Conservation (phyloP, 108 stramenopile genomes). For the Asterionellopsis glacialis region DNA sequence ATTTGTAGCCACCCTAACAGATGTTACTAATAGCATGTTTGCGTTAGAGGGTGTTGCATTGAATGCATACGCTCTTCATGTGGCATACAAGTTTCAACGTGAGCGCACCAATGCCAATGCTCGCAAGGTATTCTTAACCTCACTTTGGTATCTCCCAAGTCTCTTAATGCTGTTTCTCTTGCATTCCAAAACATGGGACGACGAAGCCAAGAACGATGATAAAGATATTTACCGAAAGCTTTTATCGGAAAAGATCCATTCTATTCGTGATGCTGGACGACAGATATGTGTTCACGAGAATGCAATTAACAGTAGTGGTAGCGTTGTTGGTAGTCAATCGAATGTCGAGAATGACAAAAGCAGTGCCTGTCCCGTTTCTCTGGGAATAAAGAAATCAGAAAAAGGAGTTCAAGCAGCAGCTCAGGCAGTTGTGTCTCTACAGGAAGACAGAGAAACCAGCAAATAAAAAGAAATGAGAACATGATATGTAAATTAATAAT, state of each 20-base stretch:
- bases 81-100: constrained; percentile 71
- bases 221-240: constrained; percentile 31
- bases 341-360: not conserved
- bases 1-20: constrained; percentile 63
- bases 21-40: constrained; percentile 95
- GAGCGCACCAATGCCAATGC: constrained; percentile 93
- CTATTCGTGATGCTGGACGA: constrained; percentile 65
- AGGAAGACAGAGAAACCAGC: constrained; percentile 1
- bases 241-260: constrained; percentile 37
- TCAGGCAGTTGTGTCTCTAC: constrained; percentile 4
- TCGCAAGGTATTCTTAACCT: constrained; percentile 89
- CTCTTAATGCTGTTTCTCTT: constrained; percentile 88
- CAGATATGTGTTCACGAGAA: constrained; percentile 80
- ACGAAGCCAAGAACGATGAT: constrained; percentile 41
- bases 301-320: not conserved
- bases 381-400: not conserved
- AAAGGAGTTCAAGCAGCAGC: constrained; percentile 8
- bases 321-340: not conserved
- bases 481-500: constrained; percentile 5
- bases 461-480: constrained; percentile 2
- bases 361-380: not conserved
- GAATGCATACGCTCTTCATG: constrained; percentile 80
- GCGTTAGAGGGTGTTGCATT: constrained; percentile 86
- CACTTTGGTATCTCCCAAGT: constrained; percentile 96
- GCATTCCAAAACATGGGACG: constrained; percentile 86